Conservation (phyloP, 306 rosid species). For the Cucurbita ficifolia region DNA sequence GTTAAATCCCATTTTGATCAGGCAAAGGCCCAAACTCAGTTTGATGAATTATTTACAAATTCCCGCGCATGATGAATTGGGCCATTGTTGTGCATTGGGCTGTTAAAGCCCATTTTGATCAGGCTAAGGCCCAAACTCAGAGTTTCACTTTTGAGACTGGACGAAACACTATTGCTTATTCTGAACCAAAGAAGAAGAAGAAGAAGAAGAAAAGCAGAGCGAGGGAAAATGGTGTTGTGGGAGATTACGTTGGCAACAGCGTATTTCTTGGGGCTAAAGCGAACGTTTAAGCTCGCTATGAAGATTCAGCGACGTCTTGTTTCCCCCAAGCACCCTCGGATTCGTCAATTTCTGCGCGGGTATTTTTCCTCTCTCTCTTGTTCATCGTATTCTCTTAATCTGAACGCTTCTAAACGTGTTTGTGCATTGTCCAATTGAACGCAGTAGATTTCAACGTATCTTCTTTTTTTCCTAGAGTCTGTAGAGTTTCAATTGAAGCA, state of each 20-base stretch:
- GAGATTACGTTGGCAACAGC: constrained; percentile 83
- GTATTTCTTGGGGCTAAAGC: constrained; percentile 72
- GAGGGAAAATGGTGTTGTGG: constrained; percentile 72
- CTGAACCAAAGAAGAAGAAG: background rate
- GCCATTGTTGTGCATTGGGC: background rate
- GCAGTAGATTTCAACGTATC: background rate
- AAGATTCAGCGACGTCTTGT: constrained; percentile 63
- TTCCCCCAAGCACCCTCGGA: constrained; percentile 37
- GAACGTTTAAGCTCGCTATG: constrained; percentile 57
- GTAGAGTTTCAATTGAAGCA: background rate
- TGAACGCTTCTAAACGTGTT: background rate
- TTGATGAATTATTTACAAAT: too few relatives aligned
- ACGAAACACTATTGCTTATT: background rate
- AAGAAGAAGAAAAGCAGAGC: background rate
- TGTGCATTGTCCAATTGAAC: background rate
- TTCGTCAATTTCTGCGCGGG: constrained; percentile 65
- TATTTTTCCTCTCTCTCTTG: background rate
- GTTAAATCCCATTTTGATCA: too few relatives aligned
- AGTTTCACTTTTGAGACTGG: background rate
- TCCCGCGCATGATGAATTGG: background rate
- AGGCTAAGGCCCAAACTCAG: background rate
- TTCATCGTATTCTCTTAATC: background rate
- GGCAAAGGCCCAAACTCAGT: too few relatives aligned
- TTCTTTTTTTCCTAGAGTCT: background rate
- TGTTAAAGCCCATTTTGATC: background rate